Evolutionary conservation across 345 rosid genomes (phyloP).

Genomic region (Populus tremula): DNA sequence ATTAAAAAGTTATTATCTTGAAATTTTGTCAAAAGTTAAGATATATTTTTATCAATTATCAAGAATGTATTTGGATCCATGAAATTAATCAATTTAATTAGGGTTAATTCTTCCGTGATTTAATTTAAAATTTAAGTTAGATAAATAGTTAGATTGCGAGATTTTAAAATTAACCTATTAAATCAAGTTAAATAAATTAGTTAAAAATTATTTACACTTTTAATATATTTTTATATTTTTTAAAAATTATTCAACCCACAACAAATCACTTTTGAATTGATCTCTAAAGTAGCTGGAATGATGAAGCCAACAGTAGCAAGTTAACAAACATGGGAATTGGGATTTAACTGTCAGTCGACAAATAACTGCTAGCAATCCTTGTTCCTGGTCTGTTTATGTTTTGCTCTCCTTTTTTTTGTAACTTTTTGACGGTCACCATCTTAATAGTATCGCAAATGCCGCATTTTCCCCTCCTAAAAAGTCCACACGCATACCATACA

Average conservation of each 20-base stretch:
- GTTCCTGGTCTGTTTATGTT: conserved; percentile 2
- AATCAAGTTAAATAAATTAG: too few relatives aligned
- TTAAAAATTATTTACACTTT: too few relatives aligned
- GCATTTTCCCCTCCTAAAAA: not conserved
- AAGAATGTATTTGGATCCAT: too few relatives aligned
- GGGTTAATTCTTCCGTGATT: fast-evolving
- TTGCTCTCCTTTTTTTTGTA: not conserved
- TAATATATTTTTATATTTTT: too few relatives aligned
- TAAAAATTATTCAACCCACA: too few relatives aligned
- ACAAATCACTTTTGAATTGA: not conserved
- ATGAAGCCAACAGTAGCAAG: not conserved
- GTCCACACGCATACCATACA: not conserved
- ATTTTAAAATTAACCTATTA: too few relatives aligned
- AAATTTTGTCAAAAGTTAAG: too few relatives aligned
- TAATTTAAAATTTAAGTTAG: too few relatives aligned
- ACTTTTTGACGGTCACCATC: not conserved
- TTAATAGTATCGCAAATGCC: not conserved
- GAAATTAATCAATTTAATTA: too few relatives aligned
- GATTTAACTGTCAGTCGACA: conserved; percentile 28
- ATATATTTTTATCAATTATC: too few relatives aligned
- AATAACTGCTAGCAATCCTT: conserved; percentile 19
- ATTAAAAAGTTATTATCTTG: too few relatives aligned
- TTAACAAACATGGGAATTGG: not conserved
- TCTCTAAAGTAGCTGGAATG: not conserved
- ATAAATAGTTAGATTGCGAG: too few relatives aligned